A percentile compares a stretch with the other conserved stretches of the same genome.
phyloP scores from a whole-genome alignment of 345 rosid species.

The Hibiscus tridactylites region DNA sequence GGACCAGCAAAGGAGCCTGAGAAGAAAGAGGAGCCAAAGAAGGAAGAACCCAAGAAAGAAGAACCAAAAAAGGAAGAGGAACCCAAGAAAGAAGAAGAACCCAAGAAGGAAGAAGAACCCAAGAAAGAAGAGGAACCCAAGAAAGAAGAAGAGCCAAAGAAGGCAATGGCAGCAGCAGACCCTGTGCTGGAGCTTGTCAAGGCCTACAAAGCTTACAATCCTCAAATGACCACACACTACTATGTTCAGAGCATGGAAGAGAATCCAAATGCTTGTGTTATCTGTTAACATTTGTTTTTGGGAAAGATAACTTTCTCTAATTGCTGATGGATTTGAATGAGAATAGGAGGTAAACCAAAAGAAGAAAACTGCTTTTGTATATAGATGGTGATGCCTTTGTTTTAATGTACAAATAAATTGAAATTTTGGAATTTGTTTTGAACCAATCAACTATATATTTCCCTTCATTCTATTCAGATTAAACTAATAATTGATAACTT shows the following conservation, averaged over 20 bases:
- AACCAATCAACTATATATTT: too few species aligned
- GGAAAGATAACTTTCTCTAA: neutral
- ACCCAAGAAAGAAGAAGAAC: slow-evolving; percentile 48
- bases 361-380: neutral
- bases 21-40: slow-evolving; percentile 57
- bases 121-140: slow-evolving; percentile 45
- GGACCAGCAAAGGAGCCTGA: slow-evolving; percentile 87
- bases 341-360: slow-evolving; percentile 10
- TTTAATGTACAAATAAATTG: slow-evolving; percentile 5
- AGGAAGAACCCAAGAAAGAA: slow-evolving; percentile 58
- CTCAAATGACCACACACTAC: slow-evolving; percentile 61
- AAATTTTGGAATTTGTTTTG: slow-evolving; percentile 4
- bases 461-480: neutral
- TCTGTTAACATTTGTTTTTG: slow-evolving; percentile 25
- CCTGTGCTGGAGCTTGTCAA: slow-evolving; percentile 65
- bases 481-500: neutral
- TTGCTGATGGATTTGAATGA: slow-evolving; percentile 19
- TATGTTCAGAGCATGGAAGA: slow-evolving; percentile 83
- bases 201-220: slow-evolving; percentile 79
- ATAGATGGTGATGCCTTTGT: slow-evolving; percentile 9
- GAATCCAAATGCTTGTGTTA: slow-evolving; percentile 87
- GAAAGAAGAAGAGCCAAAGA: slow-evolving; percentile 3
- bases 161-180: slow-evolving; percentile 38
- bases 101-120: slow-evolving; percentile 41
- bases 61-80: slow-evolving; percentile 52